Percentiles rank a stretch among this genome's conserved stretches.
Evolutionary conservation across 2,329 filamentous ascomycete species (phyloP).

Genomic region (Fusarium sp.): DNA sequence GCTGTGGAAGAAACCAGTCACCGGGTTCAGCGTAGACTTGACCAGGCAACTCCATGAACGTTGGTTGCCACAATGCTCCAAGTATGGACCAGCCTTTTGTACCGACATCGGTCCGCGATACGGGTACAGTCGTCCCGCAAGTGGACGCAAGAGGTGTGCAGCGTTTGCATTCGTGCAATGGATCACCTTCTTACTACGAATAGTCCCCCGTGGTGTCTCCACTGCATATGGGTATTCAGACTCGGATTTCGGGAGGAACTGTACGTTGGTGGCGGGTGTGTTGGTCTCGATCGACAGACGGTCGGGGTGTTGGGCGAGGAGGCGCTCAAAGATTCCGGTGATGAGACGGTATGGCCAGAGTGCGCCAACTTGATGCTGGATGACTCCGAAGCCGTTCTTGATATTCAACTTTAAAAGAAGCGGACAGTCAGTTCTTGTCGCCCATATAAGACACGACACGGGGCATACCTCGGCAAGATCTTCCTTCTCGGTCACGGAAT

Average conservation of each 20-base stretch:
- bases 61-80: conserved; percentile 42
- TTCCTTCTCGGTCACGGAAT: conserved; percentile 22
- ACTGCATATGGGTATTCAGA: conserved; percentile 53
- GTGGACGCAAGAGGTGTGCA: conserved; percentile 60
- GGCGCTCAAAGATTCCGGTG: background rate
- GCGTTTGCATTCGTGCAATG: conserved; percentile 68
- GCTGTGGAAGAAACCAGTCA: conserved; percentile 55
- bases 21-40: conserved; percentile 57
- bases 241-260: background rate
- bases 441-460: background rate
- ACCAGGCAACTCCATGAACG: conserved; percentile 62
- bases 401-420: background rate
- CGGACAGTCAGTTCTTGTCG: background rate
- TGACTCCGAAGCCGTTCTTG: background rate
- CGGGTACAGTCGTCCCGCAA: conserved; percentile 58
- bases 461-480: conserved; percentile 5
- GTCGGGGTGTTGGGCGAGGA: background rate
- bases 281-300: background rate
- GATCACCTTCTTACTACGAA: conserved; percentile 61
- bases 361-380: background rate
- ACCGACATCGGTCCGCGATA: conserved; percentile 61
- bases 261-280: background rate
- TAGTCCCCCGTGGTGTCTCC: conserved; percentile 57
- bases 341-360: background rate
- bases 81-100: conserved; percentile 53